Base-by-base conservation (phyloP, 2,329 filamentous ascomycete species). In the Rasamsonia emersonii region DNA sequence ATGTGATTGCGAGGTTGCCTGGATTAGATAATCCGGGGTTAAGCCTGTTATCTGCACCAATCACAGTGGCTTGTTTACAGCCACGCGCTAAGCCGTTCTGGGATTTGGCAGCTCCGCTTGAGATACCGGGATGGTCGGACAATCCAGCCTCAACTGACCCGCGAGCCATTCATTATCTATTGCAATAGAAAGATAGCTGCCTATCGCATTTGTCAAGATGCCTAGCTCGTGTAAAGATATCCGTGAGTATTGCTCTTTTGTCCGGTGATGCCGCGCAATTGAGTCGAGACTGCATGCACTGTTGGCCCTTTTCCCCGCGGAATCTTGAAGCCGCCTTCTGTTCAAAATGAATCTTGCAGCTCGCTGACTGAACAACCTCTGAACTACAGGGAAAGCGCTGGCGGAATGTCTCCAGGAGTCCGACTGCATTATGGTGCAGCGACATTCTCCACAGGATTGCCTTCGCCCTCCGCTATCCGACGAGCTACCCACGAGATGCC, bases 201-300 rank as follows among this genome's bases (percentile, higher is more conserved):
- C n/a, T n/a, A n/a, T n/a, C n/a, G n/a, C n/a, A 7, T 33, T 11
- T 11, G 7, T 18, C 58, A 68, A 59, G 33, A 94, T 96, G 91
- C 88, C 89, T 37, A 86, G 83, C 61, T 95, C 89, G 42, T 98
- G 91, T 68, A 85, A 88, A 76, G 89, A 96, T 62, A 84, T 98
- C 57, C 79, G 89, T 96, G 74, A 47, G 84, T 67, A 31, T 14
- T 35, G n/a, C n/a, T n/a, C n/a, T n/a, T n/a, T n/a, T n/a, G n/a
- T n/a, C n/a, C n/a, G n/a, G n/a, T n/a, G n/a, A n/a, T n/a, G n/a
- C n/a, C n/a, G n/a, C n/a, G n/a, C n/a, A n/a, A n/a, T n/a, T n/a
- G n/a, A n/a, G n/a, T n/a, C n/a, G n/a, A n/a, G n/a, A n/a, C n/a
- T n/a, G n/a, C n/a, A n/a, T n/a, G n/a, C n/a, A n/a, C n/a, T n/a